phyloP scores from a whole-genome alignment of 345 rosid genomes.

The Acer yangbiense region DNA sequence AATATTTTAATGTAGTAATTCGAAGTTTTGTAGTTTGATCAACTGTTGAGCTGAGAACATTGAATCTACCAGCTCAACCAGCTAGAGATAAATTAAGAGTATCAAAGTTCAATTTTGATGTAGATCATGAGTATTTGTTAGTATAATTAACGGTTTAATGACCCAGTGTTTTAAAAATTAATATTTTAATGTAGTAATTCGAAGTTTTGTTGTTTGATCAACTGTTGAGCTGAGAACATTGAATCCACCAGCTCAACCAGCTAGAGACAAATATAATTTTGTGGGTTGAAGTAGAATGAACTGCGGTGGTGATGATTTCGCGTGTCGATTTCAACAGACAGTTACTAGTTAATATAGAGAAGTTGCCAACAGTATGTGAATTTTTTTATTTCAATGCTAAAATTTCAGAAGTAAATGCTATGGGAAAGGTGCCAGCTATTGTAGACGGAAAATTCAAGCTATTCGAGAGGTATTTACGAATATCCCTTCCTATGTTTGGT shows the following conservation, averaged over 20 bases:
- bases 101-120: background rate
- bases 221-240: background rate
- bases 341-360: background rate
- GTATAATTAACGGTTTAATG: background rate
- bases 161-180: background rate
- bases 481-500: background rate
- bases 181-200: background rate
- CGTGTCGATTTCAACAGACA: background rate
- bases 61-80: background rate
- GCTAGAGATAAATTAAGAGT: background rate
- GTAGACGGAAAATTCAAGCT: conserved; percentile 80
- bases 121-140: background rate
- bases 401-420: conserved; percentile 69
- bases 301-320: background rate
- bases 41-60: background rate
- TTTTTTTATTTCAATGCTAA: conserved; percentile 7
- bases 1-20: background rate
- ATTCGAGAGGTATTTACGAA: conserved; percentile 67
- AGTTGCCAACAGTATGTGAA: background rate
- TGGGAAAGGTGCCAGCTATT: conserved; percentile 69
- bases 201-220: background rate
- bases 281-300: background rate
- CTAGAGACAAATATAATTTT: too few relatives aligned
- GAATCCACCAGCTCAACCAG: background rate
- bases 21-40: background rate